Evolutionary conservation across 164 flowering plant genomes (phyloP).

Genomic region (Nelumbo lutea): DNA sequence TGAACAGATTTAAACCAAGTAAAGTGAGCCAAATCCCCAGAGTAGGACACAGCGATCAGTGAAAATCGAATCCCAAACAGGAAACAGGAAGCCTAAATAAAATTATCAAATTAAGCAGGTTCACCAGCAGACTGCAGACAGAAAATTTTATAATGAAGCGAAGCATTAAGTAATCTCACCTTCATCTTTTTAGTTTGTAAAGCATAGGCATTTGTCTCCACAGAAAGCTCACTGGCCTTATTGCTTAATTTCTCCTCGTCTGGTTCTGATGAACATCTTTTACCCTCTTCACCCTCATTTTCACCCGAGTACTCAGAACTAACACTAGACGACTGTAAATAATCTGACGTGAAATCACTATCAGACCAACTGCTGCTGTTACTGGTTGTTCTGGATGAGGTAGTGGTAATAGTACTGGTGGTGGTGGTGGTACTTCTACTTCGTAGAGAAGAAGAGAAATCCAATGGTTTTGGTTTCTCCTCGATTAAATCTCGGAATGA

Average conservation of each 20-base stretch:
- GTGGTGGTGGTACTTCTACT: background rate
- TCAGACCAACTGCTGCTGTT: conserved; percentile 36
- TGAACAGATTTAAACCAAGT: too few relatives aligned
- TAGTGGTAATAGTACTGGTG: conserved; percentile 4
- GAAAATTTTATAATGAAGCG: background rate
- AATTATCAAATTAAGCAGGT: background rate
- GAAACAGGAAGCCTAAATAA: background rate
- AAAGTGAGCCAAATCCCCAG: background rate
- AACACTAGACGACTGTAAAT: conserved; percentile 23
- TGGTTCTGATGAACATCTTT: conserved; percentile 12
- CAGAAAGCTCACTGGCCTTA: conserved; percentile 35
- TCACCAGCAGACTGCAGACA: conserved; percentile 15
- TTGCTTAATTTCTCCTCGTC: conserved; percentile 15
- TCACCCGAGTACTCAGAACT: conserved; percentile 26
- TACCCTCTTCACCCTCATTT: conserved; percentile 28
- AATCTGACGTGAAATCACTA: conserved; percentile 33
- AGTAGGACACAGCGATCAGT: conserved; percentile 3
- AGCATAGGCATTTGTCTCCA: conserved; percentile 20
- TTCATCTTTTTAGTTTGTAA: background rate
- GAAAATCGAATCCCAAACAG: background rate
- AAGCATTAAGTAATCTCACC: conserved; percentile 16
- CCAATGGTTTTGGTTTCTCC: conserved; percentile 25
- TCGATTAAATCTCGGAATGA: conserved; percentile 33
- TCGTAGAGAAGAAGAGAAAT: conserved; percentile 17
- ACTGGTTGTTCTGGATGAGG: conserved; percentile 13